Conservation (phyloP, 2,329 filamentous ascomycete genomes). For the Madurella fahalii region DNA sequence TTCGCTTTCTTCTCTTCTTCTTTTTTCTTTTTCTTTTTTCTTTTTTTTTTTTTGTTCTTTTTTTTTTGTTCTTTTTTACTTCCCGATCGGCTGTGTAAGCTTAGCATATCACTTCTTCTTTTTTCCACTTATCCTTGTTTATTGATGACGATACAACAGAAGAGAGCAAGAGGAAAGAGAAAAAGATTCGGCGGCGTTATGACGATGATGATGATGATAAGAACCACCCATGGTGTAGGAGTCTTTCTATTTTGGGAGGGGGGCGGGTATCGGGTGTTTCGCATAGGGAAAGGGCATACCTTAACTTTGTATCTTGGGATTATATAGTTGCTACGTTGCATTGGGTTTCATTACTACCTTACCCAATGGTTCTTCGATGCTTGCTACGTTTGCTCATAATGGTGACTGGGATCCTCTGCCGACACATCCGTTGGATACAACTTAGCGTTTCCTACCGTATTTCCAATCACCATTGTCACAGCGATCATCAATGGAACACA, state of each 20-base stretch:
- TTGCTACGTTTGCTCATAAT: too few species aligned
- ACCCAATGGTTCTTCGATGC: too few species aligned
- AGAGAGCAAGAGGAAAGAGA: not conserved
- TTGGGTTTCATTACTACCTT: too few species aligned
- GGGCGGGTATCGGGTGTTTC: not conserved
- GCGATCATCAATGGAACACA: not conserved
- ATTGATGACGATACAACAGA: slow-evolving; percentile 4
- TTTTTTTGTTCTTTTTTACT: not conserved
- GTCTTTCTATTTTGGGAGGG: not conserved
- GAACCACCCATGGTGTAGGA: not conserved
- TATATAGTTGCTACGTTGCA: too few species aligned
- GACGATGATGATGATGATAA: not conserved
- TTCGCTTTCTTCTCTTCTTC: too few species aligned
- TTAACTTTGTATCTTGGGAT: too few species aligned
- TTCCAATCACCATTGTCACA: too few species aligned
- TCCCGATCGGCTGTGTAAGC: not conserved
- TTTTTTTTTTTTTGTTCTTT: not conserved
- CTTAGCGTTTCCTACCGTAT: too few species aligned
- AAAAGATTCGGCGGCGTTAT: not conserved
- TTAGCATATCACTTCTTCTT: slow-evolving; percentile 2
- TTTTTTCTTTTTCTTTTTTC: too few species aligned
- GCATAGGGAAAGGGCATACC: too few species aligned
- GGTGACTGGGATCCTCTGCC: too few species aligned
- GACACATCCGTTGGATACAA: too few species aligned
- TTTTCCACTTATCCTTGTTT: not conserved